Conservation (phyloP, 2,329 filamentous ascomycete genomes). For the Metarhizium album region DNA sequence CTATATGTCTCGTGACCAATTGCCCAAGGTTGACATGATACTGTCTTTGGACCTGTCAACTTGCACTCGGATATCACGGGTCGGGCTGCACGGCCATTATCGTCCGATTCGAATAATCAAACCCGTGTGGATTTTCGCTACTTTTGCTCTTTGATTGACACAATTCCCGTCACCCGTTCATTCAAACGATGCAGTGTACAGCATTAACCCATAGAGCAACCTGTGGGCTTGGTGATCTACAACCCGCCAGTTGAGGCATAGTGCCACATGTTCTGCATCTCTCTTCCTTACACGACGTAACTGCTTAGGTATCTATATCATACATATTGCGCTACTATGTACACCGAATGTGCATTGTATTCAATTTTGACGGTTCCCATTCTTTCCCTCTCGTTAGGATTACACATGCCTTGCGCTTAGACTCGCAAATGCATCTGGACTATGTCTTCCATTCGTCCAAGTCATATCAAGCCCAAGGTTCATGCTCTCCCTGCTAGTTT, state of each 20-base stretch:
- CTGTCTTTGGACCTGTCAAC: too few relatives aligned
- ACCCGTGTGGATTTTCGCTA: too few relatives aligned
- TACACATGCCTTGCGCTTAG: conserved; percentile 51
- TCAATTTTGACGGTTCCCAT: neutral
- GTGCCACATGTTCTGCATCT: neutral
- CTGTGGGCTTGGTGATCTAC: neutral
- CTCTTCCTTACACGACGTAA: neutral
- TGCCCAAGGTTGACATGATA: too few relatives aligned
- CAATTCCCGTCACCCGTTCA: neutral
- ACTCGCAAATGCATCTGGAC: conserved; percentile 70
- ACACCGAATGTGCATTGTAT: neutral
- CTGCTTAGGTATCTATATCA: neutral
- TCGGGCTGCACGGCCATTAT: too few relatives aligned
- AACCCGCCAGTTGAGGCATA: neutral
- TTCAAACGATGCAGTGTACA: neutral
- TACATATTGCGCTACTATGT: neutral
- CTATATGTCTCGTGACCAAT: too few relatives aligned
- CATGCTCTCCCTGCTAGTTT: conserved; percentile 58
- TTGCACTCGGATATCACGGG: too few relatives aligned
- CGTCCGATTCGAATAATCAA: too few relatives aligned
- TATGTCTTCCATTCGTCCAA: conserved; percentile 61
- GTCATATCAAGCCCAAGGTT: conserved; percentile 52
- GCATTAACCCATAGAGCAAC: neutral
- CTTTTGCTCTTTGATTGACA: too few relatives aligned
- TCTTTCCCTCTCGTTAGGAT: conserved; percentile 12